phyloP scores from a whole-genome alignment of 2,329 filamentous ascomycete genomes.

The Pestalotiopsis sp. region DNA sequence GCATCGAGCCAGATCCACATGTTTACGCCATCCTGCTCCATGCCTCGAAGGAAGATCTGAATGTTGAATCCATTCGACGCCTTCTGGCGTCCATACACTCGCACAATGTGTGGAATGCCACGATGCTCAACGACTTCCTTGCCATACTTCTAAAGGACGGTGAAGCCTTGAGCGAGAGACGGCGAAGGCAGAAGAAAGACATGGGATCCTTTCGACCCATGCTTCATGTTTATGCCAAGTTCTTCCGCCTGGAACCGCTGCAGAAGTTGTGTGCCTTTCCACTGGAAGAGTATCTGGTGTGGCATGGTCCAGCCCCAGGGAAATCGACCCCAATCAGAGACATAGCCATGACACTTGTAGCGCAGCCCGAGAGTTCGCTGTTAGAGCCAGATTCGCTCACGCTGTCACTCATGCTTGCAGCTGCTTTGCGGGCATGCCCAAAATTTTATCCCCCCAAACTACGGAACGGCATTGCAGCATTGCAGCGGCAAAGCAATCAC shows the following conservation, averaged over 20 bases:
- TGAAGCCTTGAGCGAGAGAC: slow-evolving; percentile 37
- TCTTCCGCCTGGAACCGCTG: slow-evolving; percentile 49
- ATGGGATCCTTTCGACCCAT: slow-evolving; percentile 48
- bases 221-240: slow-evolving; percentile 50
- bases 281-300: slow-evolving; percentile 24
- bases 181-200: slow-evolving; percentile 32
- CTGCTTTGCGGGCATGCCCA: slow-evolving; percentile 28
- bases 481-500: slow-evolving; percentile 47
- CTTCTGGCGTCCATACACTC: slow-evolving; percentile 57
- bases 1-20: slow-evolving; percentile 64
- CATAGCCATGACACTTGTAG: slow-evolving; percentile 20
- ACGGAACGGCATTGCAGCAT: background rate
- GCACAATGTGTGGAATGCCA: slow-evolving; percentile 47
- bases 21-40: slow-evolving; percentile 73
- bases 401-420: slow-evolving; percentile 28
- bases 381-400: slow-evolving; percentile 29
- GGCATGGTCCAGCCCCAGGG: slow-evolving; percentile 1
- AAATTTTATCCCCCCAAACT: background rate
- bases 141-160: slow-evolving; percentile 50
- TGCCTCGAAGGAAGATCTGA: slow-evolving; percentile 63
- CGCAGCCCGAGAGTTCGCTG: slow-evolving; percentile 22
- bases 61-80: slow-evolving; percentile 55
- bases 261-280: slow-evolving; percentile 35
- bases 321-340: slow-evolving; percentile 19
- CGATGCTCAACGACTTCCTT: slow-evolving; percentile 55